These are phyloP conservation scores for Beauveria scarabaeidicola DNA, from an alignment of 2,329 filamentous ascomycete species.

Conservation along the genomic window DNA sequence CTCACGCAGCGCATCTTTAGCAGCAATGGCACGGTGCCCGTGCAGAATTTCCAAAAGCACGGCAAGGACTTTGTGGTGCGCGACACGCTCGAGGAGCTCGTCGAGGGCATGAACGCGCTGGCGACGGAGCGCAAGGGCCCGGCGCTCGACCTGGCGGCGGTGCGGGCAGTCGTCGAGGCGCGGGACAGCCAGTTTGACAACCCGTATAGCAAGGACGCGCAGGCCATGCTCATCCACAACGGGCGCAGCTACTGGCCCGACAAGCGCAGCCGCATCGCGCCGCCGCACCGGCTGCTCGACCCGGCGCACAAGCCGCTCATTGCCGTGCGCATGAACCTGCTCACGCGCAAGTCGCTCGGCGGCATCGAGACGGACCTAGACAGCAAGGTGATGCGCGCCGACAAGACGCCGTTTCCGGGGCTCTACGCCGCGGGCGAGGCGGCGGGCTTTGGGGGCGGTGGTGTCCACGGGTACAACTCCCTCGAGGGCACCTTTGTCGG, in stretches of 20 bases:
- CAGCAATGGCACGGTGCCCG: conserved; percentile 42
- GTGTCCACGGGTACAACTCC: conserved; percentile 53
- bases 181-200: conserved; percentile 51
- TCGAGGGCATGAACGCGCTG: conserved; percentile 51
- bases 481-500: conserved; percentile 56
- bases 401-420: conserved; percentile 39
- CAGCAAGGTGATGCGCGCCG: conserved; percentile 46
- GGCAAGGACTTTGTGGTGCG: conserved; percentile 52
- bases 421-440: conserved; percentile 53
- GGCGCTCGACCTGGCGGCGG: conserved; percentile 32
- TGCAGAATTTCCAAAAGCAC: conserved; percentile 51
- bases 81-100: conserved; percentile 46
- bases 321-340: conserved; percentile 50
- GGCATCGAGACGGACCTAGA: conserved; percentile 51
- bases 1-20: conserved; percentile 40
- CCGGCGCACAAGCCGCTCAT: conserved; percentile 49
- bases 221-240: conserved; percentile 53
- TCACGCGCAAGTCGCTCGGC: conserved; percentile 53
- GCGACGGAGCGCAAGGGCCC: conserved; percentile 38
- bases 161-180: conserved; percentile 40
- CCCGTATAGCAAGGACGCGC: conserved; percentile 49
- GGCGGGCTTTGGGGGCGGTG: conserved; percentile 53
- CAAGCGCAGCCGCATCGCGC: conserved; percentile 39
- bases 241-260: conserved; percentile 49
- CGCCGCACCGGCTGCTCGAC: conserved; percentile 46